Evolutionary conservation across 2,329 filamentous ascomycete genomes (phyloP).

Genomic region (Arthrobotrys iridis): DNA sequence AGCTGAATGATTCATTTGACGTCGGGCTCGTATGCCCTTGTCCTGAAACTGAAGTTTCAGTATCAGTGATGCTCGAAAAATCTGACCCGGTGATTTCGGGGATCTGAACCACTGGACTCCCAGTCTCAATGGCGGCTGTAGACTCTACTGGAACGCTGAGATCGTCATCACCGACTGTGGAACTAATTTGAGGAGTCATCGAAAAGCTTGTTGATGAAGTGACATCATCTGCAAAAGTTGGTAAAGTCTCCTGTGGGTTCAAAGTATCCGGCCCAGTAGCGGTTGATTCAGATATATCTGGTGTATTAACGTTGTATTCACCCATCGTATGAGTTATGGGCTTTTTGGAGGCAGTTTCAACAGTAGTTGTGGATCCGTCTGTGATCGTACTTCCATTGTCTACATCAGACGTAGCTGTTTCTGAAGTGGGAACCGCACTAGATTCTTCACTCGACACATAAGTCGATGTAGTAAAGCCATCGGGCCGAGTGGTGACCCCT

Average conservation of each 20-base stretch:
- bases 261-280: background rate
- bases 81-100: background rate
- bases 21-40: background rate
- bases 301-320: background rate
- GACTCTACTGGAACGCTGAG: background rate
- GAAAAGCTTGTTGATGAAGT: background rate
- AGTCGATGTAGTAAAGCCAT: background rate
- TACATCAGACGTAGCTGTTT: background rate
- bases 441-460: background rate
- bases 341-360: background rate
- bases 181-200: background rate
- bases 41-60: background rate
- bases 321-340: background rate
- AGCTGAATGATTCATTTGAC: background rate
- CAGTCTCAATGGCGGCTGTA: background rate
- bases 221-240: background rate
- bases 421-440: background rate
- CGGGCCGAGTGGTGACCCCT: background rate
- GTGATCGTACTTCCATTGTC: no score
- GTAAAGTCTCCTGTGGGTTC: background rate
- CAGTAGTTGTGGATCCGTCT: background rate
- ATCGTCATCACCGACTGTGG: background rate
- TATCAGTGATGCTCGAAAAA: background rate
- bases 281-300: background rate
- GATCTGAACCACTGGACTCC: background rate